Base-by-base conservation (phyloP, 768 basidiomycete species). In the Brasilioporus rufonigricans region DNA sequence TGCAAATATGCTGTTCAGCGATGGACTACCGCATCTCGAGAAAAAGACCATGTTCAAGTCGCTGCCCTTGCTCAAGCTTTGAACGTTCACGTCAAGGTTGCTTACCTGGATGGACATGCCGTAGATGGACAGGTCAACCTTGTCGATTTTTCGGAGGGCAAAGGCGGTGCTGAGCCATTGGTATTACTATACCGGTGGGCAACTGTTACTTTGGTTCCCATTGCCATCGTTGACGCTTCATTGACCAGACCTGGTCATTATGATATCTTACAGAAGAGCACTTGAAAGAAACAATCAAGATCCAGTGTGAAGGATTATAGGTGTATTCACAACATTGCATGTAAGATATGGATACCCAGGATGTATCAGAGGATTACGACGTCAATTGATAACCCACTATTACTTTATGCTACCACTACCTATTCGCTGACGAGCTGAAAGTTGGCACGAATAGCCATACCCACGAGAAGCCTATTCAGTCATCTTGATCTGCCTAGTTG, bases 201-300 rank as follows among this genome's bases (percentile, higher is more conserved):
- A 27, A 11, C 29, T 19, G 10, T 38, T 32, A 29, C 44, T 5
- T 50, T 24, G 11, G 36, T 47, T 55, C 13, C 36, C 32, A 38
- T 46, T 31, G 33, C 33, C 11, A 12, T 26, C 41, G 47, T 53
- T 32, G 35, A 52, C 19, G 13, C 29, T 57, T 19, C 27, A 39
- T 56, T 47, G 51, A 13, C 13, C 53, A 92, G 91, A 46, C 92
- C 93, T 19, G 92, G 93, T 10, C 93, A 95, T 67, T 95, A 91
- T 70, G 93, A 95, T 72, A 86, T 93, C 47, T 43, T 70, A 12
- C 60, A 66, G 32, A 66, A 50, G 48, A 29, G n/a, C 0, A 36
- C 23, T 29, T 65, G 51, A 62, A 50, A 50, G 21, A 3, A 4
- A 29, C 27, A 38, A 46, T 21, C 26, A 9, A 31, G 14, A 41